A percentile compares a stretch with the other conserved stretches of the same genome.
These are phyloP conservation scores for Naganishia kalamii DNA, from an alignment of 768 basidiomycete species.

Conservation along the genomic window DNA sequence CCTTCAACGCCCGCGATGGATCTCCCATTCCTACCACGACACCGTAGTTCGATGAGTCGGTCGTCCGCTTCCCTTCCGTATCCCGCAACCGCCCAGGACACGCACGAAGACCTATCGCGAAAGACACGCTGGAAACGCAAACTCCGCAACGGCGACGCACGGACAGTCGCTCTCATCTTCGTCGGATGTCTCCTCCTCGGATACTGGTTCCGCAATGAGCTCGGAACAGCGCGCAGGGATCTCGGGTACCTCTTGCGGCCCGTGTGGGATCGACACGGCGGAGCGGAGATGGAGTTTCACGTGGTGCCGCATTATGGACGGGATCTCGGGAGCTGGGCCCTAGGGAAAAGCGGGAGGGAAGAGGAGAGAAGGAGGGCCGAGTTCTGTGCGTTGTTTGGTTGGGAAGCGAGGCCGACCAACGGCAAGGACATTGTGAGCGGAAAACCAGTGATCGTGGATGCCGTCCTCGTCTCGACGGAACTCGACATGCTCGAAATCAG, in stretches of 20 bases:
- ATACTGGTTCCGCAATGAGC: background rate
- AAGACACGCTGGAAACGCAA: background rate
- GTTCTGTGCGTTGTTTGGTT: slow-evolving; percentile 27
- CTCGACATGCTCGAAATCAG: slow-evolving; percentile 35
- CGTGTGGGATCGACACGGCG: slow-evolving; percentile 29
- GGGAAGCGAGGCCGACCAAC: slow-evolving; percentile 9
- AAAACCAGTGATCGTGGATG: slow-evolving; percentile 24
- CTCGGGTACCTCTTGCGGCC: slow-evolving; percentile 29
- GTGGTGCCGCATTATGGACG: slow-evolving; percentile 21
- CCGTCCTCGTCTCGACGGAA: slow-evolving; percentile 29
- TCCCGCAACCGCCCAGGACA: background rate
- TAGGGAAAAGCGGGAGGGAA: background rate
- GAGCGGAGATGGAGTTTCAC: slow-evolving; percentile 10
- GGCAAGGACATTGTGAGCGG: background rate
- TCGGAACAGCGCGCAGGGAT: slow-evolving; percentile 21
- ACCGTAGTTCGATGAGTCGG: background rate
- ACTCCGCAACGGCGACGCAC: background rate
- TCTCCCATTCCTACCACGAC: background rate
- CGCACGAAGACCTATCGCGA: too few species aligned
- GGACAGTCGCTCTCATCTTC: background rate
- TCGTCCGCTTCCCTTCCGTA: background rate
- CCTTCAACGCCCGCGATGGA: too few species aligned
- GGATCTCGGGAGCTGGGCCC: background rate
- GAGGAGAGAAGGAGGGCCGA: background rate
- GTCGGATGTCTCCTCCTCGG: background rate